Conservation (phyloP, 106 monocot genomes). For the Allium cepa region DNA sequence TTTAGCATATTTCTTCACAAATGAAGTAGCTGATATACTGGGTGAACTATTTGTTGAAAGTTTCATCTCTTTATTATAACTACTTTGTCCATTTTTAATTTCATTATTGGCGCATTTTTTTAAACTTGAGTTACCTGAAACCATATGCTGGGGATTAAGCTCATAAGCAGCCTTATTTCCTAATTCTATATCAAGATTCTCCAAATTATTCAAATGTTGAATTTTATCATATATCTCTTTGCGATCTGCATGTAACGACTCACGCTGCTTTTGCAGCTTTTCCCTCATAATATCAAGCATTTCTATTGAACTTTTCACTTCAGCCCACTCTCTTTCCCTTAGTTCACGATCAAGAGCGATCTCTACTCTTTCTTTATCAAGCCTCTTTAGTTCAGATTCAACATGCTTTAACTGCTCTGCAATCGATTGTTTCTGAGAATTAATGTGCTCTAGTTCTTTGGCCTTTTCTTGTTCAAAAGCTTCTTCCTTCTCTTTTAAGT, state of each 20-base stretch:
- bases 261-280: conserved; percentile 84
- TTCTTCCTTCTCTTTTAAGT: conserved; percentile 66
- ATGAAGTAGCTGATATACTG: conserved; percentile 37
- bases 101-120: conserved; percentile 8
- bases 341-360: conserved; percentile 55
- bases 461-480: conserved; percentile 52
- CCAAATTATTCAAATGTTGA: conserved; percentile 51
- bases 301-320: conserved; percentile 62
- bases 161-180: conserved; percentile 46
- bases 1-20: conserved; percentile 64
- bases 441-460: conserved; percentile 48
- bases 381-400: conserved; percentile 40
- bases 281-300: conserved; percentile 55
- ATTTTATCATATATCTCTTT: conserved; percentile 56
- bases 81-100: background rate
- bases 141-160: conserved; percentile 3
- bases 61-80: conserved; percentile 6
- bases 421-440: conserved; percentile 58
- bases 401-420: conserved; percentile 50
- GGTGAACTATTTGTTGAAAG: conserved; percentile 13
- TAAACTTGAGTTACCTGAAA: conserved; percentile 2
- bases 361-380: conserved; percentile 58
- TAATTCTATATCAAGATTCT: conserved; percentile 37
- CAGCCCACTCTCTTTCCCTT: conserved; percentile 73
- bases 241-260: conserved; percentile 57